Evolutionary conservation across 768 basidiomycete species (phyloP).

Genomic region (Suillus decipiens): DNA sequence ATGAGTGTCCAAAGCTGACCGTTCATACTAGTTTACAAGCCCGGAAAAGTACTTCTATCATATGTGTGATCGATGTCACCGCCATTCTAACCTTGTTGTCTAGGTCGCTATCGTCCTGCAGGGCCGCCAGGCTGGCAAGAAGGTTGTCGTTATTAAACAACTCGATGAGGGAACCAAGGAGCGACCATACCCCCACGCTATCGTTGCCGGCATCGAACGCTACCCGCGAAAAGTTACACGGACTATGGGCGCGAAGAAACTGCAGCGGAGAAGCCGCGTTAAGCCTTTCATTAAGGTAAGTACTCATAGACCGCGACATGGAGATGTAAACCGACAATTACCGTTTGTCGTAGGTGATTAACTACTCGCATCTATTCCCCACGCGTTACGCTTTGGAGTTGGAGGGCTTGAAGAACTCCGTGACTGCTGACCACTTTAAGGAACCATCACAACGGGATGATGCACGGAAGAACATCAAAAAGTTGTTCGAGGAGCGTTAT

Average conservation of each 20-base stretch:
- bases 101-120: constrained; percentile 96
- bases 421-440: constrained; percentile 91
- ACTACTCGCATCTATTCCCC: constrained; percentile 99
- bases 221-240: constrained; percentile 98
- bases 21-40: constrained; percentile 75
- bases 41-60: constrained; percentile 72
- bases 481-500: constrained; percentile 95
- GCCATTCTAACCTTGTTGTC: background rate
- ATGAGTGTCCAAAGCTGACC: constrained; percentile 17
- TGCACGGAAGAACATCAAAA: constrained; percentile 95
- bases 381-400: constrained; percentile 98
- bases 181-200: constrained; percentile 94
- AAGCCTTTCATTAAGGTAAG: constrained; percentile 99
- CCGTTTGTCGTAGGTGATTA: constrained; percentile 62
- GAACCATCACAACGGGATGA: constrained; percentile 95
- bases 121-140: constrained; percentile 99
- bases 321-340: constrained; percentile 1
- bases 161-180: constrained; percentile 96
- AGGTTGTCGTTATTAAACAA: constrained; percentile 99
- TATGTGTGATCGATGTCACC: constrained; percentile 4
- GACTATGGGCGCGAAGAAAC: constrained; percentile 95
- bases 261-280: constrained; percentile 91
- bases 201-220: constrained; percentile 97
- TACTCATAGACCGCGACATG: background rate
- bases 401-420: constrained; percentile 88